phyloP scores from a whole-genome alignment of 129 eudicot genomes.

The Pseudognaphalium luteoalbum region DNA sequence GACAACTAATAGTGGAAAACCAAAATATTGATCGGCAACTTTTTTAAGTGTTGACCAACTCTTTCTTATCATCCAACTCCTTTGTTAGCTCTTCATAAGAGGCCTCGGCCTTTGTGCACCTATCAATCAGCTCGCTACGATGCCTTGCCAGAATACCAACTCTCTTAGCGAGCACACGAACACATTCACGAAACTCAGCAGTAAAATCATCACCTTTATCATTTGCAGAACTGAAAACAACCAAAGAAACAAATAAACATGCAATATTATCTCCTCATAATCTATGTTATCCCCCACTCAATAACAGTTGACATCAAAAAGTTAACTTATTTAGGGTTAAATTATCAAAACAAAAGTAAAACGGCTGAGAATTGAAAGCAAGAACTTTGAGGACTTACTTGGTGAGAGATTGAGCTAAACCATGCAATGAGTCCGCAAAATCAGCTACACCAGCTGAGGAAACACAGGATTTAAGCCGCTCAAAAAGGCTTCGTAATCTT shows the following conservation, averaged over 20 bases:
- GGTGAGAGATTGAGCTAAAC: slow-evolving; percentile 76
- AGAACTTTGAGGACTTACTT: slow-evolving; percentile 42
- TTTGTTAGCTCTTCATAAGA: slow-evolving; percentile 56
- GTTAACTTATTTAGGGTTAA: neutral
- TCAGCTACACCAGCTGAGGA: slow-evolving; percentile 54
- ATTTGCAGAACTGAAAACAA: slow-evolving; percentile 46
- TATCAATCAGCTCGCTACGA: slow-evolving; percentile 71
- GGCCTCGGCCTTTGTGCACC: slow-evolving; percentile 62
- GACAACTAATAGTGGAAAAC: neutral
- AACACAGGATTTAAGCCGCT: slow-evolving; percentile 69
- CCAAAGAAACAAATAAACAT: neutral
- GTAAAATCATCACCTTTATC: slow-evolving; percentile 70
- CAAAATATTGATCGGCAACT: slow-evolving; percentile 19
- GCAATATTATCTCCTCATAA: neutral
- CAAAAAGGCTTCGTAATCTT: slow-evolving; percentile 75
- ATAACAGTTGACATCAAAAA: neutral
- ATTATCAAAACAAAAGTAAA: neutral
- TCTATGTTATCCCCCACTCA: neutral
- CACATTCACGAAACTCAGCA: slow-evolving; percentile 74
- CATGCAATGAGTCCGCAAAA: slow-evolving; percentile 69
- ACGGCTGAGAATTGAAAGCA: slow-evolving; percentile 11
- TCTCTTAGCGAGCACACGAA: slow-evolving; percentile 68
- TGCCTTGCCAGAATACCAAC: slow-evolving; percentile 64
- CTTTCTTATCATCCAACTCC: slow-evolving; percentile 81
- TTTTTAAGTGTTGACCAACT: slow-evolving; percentile 64